Base-by-base conservation (phyloP, 345 rosid genomes). In the Sonneratia caseolaris region DNA sequence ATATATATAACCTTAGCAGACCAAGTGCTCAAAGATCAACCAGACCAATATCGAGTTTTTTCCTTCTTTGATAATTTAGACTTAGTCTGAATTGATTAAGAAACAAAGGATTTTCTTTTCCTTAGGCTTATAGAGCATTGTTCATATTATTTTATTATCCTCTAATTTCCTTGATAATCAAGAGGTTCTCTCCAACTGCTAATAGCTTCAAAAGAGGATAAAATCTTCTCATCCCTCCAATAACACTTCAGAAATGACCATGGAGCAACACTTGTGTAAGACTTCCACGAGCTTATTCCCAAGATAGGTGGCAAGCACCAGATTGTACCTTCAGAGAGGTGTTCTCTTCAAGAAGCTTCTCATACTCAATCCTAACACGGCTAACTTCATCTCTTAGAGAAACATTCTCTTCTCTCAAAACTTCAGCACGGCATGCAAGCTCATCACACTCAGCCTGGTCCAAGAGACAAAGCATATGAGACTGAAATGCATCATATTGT, bases 361-460 rank as follows among this genome's bases (percentile, higher is more conserved):
- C 94, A n/a, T 87, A 88, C 68, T 87, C 91, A 27, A 85, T 84
- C 81, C 86, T 89, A 79, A 91, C 87, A 66, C 79, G 88, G 78
- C 74, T 86, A 47, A 91, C 87, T 84, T 94, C 98, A 76, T 91
- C 86, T 83, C 96, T 81, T 61, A 95, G 91, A 79, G 73, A 86
- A 62, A 86, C 78, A 82, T 92, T 92, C 82, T 95, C 99, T 76
- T 86, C 97, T 82, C 89, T 90, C 72, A 92, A 84, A 43, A 71
- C 82, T 22, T 90, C 97, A 37, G 97, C 97, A 16, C 87, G 89
- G 76, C 87, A 92, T 1, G 97, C 96, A 72, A 95, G 88, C 77
- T 90, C 99, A 71, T 95, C 99, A 70, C 97, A 95, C 81, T 95
- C 99, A n/a, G 97, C 99, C 99, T 95, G 82, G 80, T 76, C 43